Base-by-base conservation (phyloP, 345 rosid species). In the Raphanus raphanistrum region DNA sequence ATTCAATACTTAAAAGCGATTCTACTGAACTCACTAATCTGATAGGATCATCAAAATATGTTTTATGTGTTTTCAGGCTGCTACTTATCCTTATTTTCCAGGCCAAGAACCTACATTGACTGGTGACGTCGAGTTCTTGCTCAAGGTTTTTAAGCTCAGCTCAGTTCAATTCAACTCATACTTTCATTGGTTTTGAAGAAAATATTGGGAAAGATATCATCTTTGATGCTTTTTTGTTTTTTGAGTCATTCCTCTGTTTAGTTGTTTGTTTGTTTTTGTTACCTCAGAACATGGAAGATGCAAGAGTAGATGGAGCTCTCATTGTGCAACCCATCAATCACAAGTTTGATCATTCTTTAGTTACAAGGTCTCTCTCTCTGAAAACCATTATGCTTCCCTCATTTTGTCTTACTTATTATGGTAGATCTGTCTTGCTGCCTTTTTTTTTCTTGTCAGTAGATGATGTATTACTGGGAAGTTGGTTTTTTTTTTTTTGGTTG, bases 251-350 rank as follows among this genome's bases (percentile, higher is more conserved):
- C 54, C 16, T 43, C 21, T 15, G 69, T 77, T 38, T 43, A 62
- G 36, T 29, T 63, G 35, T 5, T 12, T 63, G 74, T 79, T 25
- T 63, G n/a, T 11, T 63, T 2, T 10, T 0, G 6, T 43, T 6
- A 25, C 29, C 6, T 57, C 43, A 92, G 98, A 83, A 85, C 80
- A 89, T 94, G 98, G 97, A 89, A 84, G 91, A 88, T 82, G 97
- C 95, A 43, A 86, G 86, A 12, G 95, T 94, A 36, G 95, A 92
- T 77, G 97, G 98, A 74, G 97, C 97, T 58, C 93, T 94, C 59
- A 88, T 92, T 69, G 97, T 94, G 69, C 98, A 94, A 82, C 97
- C 98, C 76, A 94, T 90, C 68, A 89, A 90, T 87, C 98, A 94
- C 82, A 90, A 85, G 80, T 90, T 92, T 57, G 98, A 94, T 79